Evolutionary conservation across 78 protist species (phyloP), one percentile per base, ranked within the genome.

Genomic region (Speleostelium caveatum): DNA sequence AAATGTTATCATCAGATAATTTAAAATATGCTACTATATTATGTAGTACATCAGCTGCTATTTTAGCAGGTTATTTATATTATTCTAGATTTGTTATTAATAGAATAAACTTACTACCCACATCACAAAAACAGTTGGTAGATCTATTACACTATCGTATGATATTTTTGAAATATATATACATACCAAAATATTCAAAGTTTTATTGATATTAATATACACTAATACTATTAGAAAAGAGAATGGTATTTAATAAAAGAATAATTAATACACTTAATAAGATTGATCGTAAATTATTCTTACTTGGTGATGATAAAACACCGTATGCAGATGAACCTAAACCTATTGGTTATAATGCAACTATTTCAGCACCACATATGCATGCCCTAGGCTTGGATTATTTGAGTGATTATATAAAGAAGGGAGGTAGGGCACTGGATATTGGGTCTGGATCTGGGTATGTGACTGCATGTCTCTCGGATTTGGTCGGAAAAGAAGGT

Each of bases 331-430:
- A 85, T 35, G 63, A 38, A 17, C 91, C 91, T 1, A 73, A 85
- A 55, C 73, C 91, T 38, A 94, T 94, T 45, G 96, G 96, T 14
- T 86, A 32, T 28, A 55, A 92, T 41, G 96, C 94, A 14, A 94
- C 96, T 3, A 87, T 94, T 17, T 92, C 95, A 4, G 96, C 96
- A 32, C 96, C 96, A 17, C 96, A 94, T 71, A 94, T 94, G 96
- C 94, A 95, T 36, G 95, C 96, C 24, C 3, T 67, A 8, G 45
- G 45, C 75, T 71, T 93, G n/a, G 95, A 93, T 35, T 58, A 17
- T 35, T 51, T 94, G 30, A 67, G 42, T 1, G 93, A 93, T 26
- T 38, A 80, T 71, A 10, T 94, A 22, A 33, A 14, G 7, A 28
- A 39, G 7, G 87, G 92, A 24, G 75, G 58, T 6, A 55, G 26